Evolutionary conservation across 1,284 basidiomycete genomes (phyloP), one percentile per base, ranked within the genome.

Genomic region (Cryptococcus sp.): DNA sequence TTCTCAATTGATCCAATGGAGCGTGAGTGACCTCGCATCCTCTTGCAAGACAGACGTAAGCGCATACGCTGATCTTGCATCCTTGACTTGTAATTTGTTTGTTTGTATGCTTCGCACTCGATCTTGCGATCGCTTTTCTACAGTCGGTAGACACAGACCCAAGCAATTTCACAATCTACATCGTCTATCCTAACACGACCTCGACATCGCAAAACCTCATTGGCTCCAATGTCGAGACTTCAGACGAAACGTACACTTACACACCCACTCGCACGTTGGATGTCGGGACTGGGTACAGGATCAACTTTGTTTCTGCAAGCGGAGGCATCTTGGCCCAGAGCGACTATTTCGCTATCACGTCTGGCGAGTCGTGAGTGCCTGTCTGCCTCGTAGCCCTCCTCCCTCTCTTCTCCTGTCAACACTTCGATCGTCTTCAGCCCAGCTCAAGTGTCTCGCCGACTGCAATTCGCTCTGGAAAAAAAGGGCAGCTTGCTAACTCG

Each of bases 281-380:
- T 15, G 60, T 52, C 17, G 74, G 67, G 13, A 50, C 54, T 7
- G 55, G 68, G 23, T 75, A 65, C 56, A 55, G 70, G 29, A 56
- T 74, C 61, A 69, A 70, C 65, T 58, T 73, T 38, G 54, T 65
- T 48, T 47, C 55, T 37, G 49, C 57, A 22, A 55, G 53, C 40
- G 62, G 52, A 23, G 72, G 66, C 16, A 74, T 75, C 55, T 64
- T 77, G 48, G 75, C 75, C 49, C 69, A 77, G 65, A 69, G 67
- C 37, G 61, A 65, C 45, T 65, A 69, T 57, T 77, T 77, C 49
- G 57, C 55, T 23, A 62, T 77, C 19, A 57, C 60, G 44, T 23
- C 63, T 39, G 68, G 69, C 15, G 47, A 58, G 25, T 58, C 63
- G 63, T 67, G 50, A 63, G 66, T 62, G 16, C 29, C 47, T 29